Base-by-base conservation (phyloP, 371 early-diverging fungal species). In the Nosema muscidifuracis region DNA sequence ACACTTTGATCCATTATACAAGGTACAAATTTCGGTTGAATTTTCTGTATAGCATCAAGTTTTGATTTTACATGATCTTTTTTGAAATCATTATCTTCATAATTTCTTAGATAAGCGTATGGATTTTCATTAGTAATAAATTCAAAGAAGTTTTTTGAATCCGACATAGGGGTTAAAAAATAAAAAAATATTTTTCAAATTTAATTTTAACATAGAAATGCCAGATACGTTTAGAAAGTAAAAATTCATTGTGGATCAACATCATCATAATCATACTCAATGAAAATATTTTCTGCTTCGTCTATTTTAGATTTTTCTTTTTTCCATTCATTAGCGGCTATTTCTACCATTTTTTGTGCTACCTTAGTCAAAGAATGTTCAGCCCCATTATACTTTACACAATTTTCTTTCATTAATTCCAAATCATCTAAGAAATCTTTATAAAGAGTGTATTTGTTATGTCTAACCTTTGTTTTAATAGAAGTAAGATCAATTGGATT, bases 281-380 rank as follows among this genome's bases (percentile, higher is more conserved):
- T 34, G 47, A 71, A 38, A 31, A 71, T 63, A 36, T 63, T 64
- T 40, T 72, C 65, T 2, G 65, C 58, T 33, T 72, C 65, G 18
- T 61, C n/a, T 4, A 74, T 67, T 40, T 63, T 58, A 3, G 20
- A 55, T 58, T 64, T 67, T 22, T 62, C 36, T 24, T 3, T 43
- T 12, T 61, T 40, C 22, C 42, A 60, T 16, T 12, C 24, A 13
- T 63, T 53, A 7, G 24, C 3, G 0, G 63, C 55, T 0, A 43
- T 28, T 36, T 74, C 67, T 3, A 64, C 36, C 67, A 84, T 80
- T 30, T 72, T 71, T 12, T 72, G 57, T 20, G 84, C 77, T 33
- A 84, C 74, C 53, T 80, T 80, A 1, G 80, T 83, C 1, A 84
- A 60, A 26, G 80, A 79, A 67, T 84, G 84, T 13, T 71, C 80